Conservation (phyloP, 2,329 filamentous ascomycete species). For the Ophiostoma sp. region DNA sequence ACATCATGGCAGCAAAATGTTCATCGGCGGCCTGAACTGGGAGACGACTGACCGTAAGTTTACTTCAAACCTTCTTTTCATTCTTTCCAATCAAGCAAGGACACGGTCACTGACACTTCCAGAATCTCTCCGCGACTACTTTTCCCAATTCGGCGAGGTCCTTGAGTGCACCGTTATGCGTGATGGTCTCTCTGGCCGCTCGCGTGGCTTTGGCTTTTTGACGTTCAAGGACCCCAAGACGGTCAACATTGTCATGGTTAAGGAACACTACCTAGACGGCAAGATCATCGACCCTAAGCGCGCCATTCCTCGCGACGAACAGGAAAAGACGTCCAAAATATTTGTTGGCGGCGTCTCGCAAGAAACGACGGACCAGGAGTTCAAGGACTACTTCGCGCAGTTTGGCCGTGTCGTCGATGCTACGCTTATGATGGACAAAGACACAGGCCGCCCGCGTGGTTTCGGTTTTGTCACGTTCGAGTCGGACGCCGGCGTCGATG, state of each 20-base stretch:
- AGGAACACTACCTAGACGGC: conserved; percentile 95
- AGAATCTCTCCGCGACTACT: conserved; percentile 98
- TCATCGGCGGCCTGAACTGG: conserved; percentile 98
- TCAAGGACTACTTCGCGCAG: conserved; percentile 94
- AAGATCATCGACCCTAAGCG: conserved; percentile 99
- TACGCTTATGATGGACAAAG: conserved; percentile 99
- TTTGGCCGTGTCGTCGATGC: conserved; percentile 96
- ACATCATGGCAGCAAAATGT: conserved; percentile 79
- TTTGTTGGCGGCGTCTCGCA: conserved; percentile 98
- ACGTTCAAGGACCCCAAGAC: conserved; percentile 98
- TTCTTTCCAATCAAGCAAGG: no score
- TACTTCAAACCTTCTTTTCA: background rate
- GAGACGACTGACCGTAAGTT: conserved; percentile 68
- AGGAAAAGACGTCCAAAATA: conserved; percentile 97
- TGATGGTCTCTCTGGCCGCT: conserved; percentile 88
- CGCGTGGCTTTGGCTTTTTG: conserved; percentile 93
- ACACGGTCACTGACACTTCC: background rate
- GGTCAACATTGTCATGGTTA: conserved; percentile 99
- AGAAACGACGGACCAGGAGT: conserved; percentile 93
- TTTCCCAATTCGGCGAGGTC: conserved; percentile 96
- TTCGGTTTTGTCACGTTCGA: conserved; percentile 99
- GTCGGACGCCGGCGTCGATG: conserved; percentile 90
- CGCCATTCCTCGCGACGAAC: conserved; percentile 94
- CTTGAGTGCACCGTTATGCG: conserved; percentile 99
- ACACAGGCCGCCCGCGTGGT: conserved; percentile 92